These are phyloP conservation scores for Leccinum disarticulatum DNA, from an alignment of 768 basidiomycete genomes.

Conservation along the genomic window DNA sequence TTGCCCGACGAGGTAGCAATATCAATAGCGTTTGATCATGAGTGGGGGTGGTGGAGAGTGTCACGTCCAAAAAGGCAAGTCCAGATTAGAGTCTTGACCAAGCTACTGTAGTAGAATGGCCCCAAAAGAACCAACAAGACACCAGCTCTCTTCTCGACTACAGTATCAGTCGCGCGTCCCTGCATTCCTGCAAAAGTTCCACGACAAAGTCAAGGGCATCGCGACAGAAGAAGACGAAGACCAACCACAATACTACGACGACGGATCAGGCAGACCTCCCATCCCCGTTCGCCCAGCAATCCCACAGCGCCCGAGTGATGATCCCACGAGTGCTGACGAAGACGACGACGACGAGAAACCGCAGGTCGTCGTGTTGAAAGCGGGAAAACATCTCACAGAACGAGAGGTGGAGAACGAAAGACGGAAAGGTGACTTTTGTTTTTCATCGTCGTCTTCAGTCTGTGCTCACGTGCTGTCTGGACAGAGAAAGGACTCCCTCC, in stretches of 20 bases:
- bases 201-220: constrained; percentile 59
- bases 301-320: constrained; percentile 62
- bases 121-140: constrained; percentile 63
- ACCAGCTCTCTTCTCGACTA: constrained; percentile 71
- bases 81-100: background rate
- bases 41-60: too few relatives aligned
- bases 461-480: constrained; percentile 4
- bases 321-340: constrained; percentile 74
- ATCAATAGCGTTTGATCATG: background rate
- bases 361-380: constrained; percentile 83
- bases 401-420: constrained; percentile 76
- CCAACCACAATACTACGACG: constrained; percentile 57
- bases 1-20: background rate
- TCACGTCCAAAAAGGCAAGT: constrained; percentile 21
- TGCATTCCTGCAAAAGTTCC: constrained; percentile 62
- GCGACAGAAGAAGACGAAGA: constrained; percentile 46
- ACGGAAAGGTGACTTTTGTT: constrained; percentile 56
- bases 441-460: background rate
- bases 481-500: constrained; percentile 63
- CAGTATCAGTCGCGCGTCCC: constrained; percentile 62
- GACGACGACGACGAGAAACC: constrained; percentile 78
- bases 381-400: constrained; percentile 83
- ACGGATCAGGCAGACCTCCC: constrained; percentile 68
- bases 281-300: constrained; percentile 74
- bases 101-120: constrained; percentile 34